phyloP scores from a whole-genome alignment of 1,284 basidiomycete genomes.

The Vanrija sp. region DNA sequence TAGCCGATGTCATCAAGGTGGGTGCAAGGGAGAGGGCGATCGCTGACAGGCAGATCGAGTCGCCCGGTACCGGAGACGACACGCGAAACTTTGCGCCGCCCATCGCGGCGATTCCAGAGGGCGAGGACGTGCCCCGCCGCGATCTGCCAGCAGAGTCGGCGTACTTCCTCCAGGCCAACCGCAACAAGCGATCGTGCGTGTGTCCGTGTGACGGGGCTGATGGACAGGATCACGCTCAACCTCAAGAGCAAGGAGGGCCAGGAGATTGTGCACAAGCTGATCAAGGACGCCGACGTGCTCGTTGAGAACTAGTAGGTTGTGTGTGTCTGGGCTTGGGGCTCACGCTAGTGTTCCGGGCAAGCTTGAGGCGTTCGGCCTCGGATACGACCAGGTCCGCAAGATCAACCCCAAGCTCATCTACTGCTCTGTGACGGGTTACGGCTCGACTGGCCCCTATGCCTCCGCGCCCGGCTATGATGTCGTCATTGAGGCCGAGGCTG shows the following conservation, averaged over 20 bases:
- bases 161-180: constrained; percentile 85
- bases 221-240: constrained; percentile 67
- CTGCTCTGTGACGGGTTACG: constrained; percentile 90
- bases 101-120: constrained; percentile 57
- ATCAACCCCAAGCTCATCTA: constrained; percentile 83
- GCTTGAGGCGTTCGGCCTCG: constrained; percentile 75
- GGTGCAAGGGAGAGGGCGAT: constrained; percentile 8
- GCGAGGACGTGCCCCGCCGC: constrained; percentile 48
- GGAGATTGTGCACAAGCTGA: constrained; percentile 70
- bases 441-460: constrained; percentile 84
- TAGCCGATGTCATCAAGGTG: constrained; percentile 82
- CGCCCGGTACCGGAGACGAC: constrained; percentile 78
- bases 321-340: constrained; percentile 26
- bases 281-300: constrained; percentile 74
- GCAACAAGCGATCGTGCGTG: constrained; percentile 72
- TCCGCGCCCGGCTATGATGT: constrained; percentile 86
- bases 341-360: constrained; percentile 57
- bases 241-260: constrained; percentile 75
- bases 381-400: constrained; percentile 74
- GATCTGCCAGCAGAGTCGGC: constrained; percentile 85
- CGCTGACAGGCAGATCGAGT: constrained; percentile 60
- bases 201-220: background rate
- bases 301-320: constrained; percentile 78
- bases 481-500: constrained; percentile 84
- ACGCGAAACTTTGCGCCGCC: constrained; percentile 83